Evolutionary conservation across 805 yeast genomes (phyloP).

Genomic region (Candida adriatica): DNA sequence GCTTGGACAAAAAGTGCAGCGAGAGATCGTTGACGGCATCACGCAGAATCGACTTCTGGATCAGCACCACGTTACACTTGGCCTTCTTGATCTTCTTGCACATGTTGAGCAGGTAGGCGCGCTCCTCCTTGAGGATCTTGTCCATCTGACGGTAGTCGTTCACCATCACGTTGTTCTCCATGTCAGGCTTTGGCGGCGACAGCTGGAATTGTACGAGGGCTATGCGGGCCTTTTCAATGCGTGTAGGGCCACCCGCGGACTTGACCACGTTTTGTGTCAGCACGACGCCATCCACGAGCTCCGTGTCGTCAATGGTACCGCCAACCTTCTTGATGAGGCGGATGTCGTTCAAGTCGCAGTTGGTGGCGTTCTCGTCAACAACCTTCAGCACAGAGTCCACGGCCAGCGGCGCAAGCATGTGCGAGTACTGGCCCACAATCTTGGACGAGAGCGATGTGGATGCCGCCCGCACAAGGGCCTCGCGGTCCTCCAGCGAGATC

Average conservation of each 20-base stretch:
- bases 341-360: conserved; percentile 83
- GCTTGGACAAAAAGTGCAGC: conserved; percentile 86
- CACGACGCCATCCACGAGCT: conserved; percentile 87
- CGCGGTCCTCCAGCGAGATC: conserved; percentile 74
- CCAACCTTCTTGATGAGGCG: conserved; percentile 91
- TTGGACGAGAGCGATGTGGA: conserved; percentile 90
- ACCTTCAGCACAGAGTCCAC: conserved; percentile 90
- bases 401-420: conserved; percentile 82
- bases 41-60: conserved; percentile 88
- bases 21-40: conserved; percentile 88
- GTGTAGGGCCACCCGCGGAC: conserved; percentile 89
- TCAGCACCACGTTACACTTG: conserved; percentile 83
- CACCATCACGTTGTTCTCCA: conserved; percentile 96
- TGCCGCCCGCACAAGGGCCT: conserved; percentile 85
- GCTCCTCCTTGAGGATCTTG: conserved; percentile 94
- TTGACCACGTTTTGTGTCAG: conserved; percentile 86
- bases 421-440: conserved; percentile 89
- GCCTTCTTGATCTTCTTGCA: conserved; percentile 96
- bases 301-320: conserved; percentile 96
- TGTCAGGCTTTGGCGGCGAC: conserved; percentile 89
- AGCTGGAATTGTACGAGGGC: conserved; percentile 81
- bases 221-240: conserved; percentile 92
- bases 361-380: conserved; percentile 48
- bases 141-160: conserved; percentile 99
- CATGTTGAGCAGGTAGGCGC: conserved; percentile 89